These are phyloP conservation scores for Verbascum thapsus DNA, from an alignment of 257 asterid genomes.

Conservation along the genomic window DNA sequence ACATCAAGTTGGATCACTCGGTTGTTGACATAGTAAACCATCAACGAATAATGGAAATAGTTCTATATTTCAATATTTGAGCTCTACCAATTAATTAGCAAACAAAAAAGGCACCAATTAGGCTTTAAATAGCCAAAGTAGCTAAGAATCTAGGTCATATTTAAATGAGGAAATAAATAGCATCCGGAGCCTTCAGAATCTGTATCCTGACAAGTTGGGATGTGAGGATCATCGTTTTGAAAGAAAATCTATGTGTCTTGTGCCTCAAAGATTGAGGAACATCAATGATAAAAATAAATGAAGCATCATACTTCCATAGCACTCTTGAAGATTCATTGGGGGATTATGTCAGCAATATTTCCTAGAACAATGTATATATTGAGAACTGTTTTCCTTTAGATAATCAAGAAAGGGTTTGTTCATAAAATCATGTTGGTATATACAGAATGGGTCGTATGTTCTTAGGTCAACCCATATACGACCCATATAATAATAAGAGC, in stretches of 20 bases:
- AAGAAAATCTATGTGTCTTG: not conserved
- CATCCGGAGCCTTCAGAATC: not conserved
- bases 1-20: too few species aligned
- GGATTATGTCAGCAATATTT: not conserved
- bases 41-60: not conserved
- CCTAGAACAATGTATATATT: not conserved
- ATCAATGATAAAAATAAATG: not conserved
- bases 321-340: too few species aligned
- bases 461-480: too few species aligned
- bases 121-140: not conserved
- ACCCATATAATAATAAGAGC: too few species aligned
- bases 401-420: too few species aligned
- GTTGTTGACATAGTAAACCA: not conserved
- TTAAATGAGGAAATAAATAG: not conserved
- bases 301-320: not conserved
- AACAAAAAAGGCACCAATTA: not conserved
- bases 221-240: not conserved
- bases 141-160: not conserved
- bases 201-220: not conserved
- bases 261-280: not conserved
- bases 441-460: too few species aligned
- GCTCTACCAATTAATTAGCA: too few species aligned
- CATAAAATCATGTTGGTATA: too few species aligned
- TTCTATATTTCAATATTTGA: not conserved
- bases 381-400: too few species aligned